A percentile compares a stretch with the other conserved stretches of the same genome.
These are phyloP conservation scores for Mycosarcoma maydis DNA, from an alignment of 1,284 basidiomycete species.

Conservation along the genomic window DNA sequence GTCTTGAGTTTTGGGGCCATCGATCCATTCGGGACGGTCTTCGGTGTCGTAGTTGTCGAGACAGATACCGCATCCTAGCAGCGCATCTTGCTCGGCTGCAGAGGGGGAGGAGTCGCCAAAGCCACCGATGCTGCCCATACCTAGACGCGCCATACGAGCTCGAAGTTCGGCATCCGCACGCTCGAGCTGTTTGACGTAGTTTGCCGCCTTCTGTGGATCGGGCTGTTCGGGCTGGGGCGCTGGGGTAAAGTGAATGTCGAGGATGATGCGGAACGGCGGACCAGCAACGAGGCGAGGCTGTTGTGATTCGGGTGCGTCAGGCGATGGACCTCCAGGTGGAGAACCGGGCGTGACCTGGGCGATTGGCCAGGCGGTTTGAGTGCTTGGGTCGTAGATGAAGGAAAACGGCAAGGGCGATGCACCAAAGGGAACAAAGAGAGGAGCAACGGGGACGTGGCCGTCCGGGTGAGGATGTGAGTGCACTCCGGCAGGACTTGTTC, in stretches of 20 bases:
- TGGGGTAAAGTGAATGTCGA: conserved; percentile 44
- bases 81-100: conserved; percentile 14
- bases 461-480: conserved; percentile 26
- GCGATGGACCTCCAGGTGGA: conserved; percentile 32
- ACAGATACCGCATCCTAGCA: conserved; percentile 61
- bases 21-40: conserved; percentile 59
- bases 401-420: conserved; percentile 58
- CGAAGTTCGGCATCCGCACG: conserved; percentile 63
- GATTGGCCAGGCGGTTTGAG: conserved; percentile 58
- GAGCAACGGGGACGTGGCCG: conserved; percentile 47
- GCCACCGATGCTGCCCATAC: conserved; percentile 55
- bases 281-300: conserved; percentile 51
- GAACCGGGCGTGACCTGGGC: conserved; percentile 31
- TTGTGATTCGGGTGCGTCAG: conserved; percentile 29
- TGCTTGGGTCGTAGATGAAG: conserved; percentile 56
- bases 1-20: conserved; percentile 48
- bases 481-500: neutral
- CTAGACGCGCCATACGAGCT: conserved; percentile 57
- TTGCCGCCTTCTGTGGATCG: conserved; percentile 42
- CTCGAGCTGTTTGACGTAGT: conserved; percentile 57
- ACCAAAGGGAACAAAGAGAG: conserved; percentile 56
- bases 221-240: conserved; percentile 42
- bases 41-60: conserved; percentile 58
- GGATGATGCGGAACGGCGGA: conserved; percentile 53
- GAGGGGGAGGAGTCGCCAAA: conserved; percentile 16